A percentile compares a stretch with the other conserved stretches of the same genome.
Conservation (phyloP, 169 alveolate genomes). For the Toxoplasma gondii region DNA sequence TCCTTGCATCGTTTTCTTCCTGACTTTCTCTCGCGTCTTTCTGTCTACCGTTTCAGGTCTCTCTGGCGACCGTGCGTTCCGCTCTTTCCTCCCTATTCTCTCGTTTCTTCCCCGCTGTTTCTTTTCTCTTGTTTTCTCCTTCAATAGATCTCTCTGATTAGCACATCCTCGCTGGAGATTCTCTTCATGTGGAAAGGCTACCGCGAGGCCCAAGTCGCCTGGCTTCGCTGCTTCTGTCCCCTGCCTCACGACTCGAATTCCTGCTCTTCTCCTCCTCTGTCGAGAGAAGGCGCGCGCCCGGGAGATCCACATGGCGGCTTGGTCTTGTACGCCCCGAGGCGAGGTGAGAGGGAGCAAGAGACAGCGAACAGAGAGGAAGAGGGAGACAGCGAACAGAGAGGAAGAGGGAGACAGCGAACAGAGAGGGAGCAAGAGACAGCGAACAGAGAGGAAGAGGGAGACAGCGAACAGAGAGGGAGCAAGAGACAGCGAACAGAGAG, state of each 20-base stretch:
- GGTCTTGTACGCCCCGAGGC: conserved; percentile 4
- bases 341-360: not conserved
- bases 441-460: too few species aligned
- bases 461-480: too few species aligned
- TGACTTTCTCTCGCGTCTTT: not conserved
- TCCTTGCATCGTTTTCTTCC: not conserved
- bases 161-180: not conserved
- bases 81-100: too few species aligned
- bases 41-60: not conserved
- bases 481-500: too few species aligned
- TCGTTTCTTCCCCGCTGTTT: too few species aligned
- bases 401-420: too few species aligned
- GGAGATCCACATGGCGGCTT: not conserved
- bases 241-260: not conserved
- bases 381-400: too few species aligned
- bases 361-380: too few species aligned
- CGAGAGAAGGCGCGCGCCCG: not conserved
- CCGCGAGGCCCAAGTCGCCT: conserved; percentile 37
- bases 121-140: too few species aligned
- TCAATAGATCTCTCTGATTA: not conserved
- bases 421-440: too few species aligned
- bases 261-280: not conserved
- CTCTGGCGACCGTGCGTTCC: too few species aligned
- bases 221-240: not conserved
- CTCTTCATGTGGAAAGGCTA: conserved; percentile 41